A percentile compares a stretch with the other conserved stretches of the same genome.
Evolutionary conservation across 331 rosid species (phyloP).

Genomic region (Saraca asoca): DNA sequence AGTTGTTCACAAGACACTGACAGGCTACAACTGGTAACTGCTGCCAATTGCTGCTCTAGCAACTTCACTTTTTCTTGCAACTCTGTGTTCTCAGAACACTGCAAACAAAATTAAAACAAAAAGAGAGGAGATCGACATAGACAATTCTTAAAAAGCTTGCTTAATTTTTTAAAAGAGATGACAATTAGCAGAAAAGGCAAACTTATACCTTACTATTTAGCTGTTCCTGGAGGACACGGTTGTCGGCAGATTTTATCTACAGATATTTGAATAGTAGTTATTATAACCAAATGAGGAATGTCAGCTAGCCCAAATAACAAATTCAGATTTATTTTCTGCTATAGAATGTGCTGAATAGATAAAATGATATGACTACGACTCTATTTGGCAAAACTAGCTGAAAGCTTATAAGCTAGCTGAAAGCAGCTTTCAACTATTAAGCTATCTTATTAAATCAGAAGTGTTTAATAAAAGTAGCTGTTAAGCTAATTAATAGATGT

Average conservation of each 20-base stretch:
- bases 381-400: no score
- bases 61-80: conserved; percentile 67
- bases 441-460: no score
- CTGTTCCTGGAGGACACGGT: conserved; percentile 94
- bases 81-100: conserved; percentile 81
- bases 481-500: no score
- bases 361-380: conserved; percentile 15
- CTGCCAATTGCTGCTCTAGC: conserved; percentile 67
- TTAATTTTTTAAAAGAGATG: conserved; percentile 2
- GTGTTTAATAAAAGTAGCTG: no score
- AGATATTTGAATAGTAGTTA: conserved; percentile 23
- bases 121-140: conserved; percentile 14
- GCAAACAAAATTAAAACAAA: conserved; percentile 43
- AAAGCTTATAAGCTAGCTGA: no score
- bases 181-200: conserved; percentile 11
- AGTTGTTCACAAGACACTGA: conserved; percentile 43
- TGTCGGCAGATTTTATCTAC: conserved; percentile 95
- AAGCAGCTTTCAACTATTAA: no score
- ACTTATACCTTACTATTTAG: conserved; percentile 77
- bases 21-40: conserved; percentile 43
- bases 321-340: conserved; percentile 14
- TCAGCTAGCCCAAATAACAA: conserved; percentile 19
- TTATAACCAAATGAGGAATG: conserved; percentile 5
- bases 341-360: not conserved
- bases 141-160: conserved; percentile 1